Evolutionary conservation across 1,284 basidiomycete species (phyloP).

Genomic region (Phylloporus sp.): DNA sequence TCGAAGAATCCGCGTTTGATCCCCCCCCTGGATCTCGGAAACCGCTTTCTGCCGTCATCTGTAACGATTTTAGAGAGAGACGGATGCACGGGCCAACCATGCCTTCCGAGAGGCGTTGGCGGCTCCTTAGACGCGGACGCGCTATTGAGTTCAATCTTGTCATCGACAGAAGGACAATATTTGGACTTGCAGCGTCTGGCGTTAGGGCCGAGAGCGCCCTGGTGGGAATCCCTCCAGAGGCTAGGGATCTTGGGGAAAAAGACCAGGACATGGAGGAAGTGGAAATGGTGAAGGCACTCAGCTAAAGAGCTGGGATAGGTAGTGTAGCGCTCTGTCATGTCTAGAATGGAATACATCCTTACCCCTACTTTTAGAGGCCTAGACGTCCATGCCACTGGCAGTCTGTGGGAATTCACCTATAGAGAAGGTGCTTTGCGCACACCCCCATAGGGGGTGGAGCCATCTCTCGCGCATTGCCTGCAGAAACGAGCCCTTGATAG

Average conservation of each 20-base stretch:
- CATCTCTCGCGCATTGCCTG: no score
- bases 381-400: no score
- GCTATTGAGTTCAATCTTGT: conserved; percentile 95
- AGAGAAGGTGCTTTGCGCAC: no score
- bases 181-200: conserved; percentile 87
- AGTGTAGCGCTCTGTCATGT: neutral
- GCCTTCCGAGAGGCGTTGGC: conserved; percentile 72
- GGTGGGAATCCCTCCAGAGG: conserved; percentile 87
- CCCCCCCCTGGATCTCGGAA: conserved; percentile 71
- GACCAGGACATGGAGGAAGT: conserved; percentile 68
- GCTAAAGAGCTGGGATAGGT: conserved; percentile 67
- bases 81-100: conserved; percentile 56
- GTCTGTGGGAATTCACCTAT: no score
- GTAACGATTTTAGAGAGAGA: conserved; percentile 69
- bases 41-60: conserved; percentile 84
- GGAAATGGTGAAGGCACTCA: conserved; percentile 68
- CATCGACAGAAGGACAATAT: conserved; percentile 83
- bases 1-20: conserved; percentile 55
- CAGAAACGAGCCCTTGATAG: no score
- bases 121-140: conserved; percentile 82
- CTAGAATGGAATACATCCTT: no score
- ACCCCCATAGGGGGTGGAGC: no score
- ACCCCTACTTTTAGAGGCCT: no score
- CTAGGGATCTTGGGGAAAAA: conserved; percentile 71
- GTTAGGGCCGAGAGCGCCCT: conserved; percentile 89